Percentiles rank a stretch among this genome's conserved stretches.
phyloP scores from a whole-genome alignment of 345 rosid genomes.

The Moricandia moricandioides region DNA sequence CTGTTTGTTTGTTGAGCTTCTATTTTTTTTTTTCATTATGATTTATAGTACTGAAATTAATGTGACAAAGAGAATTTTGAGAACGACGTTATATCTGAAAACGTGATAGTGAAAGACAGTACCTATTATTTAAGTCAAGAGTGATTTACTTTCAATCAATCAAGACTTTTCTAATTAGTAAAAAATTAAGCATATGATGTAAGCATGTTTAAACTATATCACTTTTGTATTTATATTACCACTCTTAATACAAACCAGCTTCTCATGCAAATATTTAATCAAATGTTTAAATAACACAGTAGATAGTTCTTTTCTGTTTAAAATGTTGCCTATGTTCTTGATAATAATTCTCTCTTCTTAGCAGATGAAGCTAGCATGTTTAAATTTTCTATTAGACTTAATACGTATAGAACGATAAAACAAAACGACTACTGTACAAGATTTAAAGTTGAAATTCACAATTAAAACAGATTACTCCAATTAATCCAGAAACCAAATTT shows the following conservation, averaged over 20 bases:
- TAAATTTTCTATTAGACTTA: neutral
- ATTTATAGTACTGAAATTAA: neutral
- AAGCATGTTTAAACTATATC: neutral
- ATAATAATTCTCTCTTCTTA: neutral
- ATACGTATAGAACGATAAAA: neutral
- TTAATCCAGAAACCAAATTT: slow-evolving; percentile 19
- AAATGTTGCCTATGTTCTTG: neutral
- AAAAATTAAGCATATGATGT: neutral
- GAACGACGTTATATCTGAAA: slow-evolving; percentile 21
- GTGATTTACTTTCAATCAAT: slow-evolving; percentile 10
- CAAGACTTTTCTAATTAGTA: neutral
- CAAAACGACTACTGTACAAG: slow-evolving; percentile 16
- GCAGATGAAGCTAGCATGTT: neutral
- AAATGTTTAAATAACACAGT: neutral
- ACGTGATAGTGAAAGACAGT: slow-evolving; percentile 8
- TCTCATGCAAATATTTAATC: neutral
- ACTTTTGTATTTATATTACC: neutral
- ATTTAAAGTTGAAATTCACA: neutral
- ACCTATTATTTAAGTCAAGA: neutral
- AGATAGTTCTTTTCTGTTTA: neutral
- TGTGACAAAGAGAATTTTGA: slow-evolving; percentile 15
- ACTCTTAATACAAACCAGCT: neutral
- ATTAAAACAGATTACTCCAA: slow-evolving; percentile 8
- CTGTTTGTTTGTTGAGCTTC: slow-evolving; percentile 12
- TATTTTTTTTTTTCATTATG: neutral